A percentile compares a stretch with the other conserved stretches of the same genome.
These are phyloP conservation scores for Coemansia furcata DNA, from an alignment of 192 early-diverging fungal genomes.

Conservation along the genomic window DNA sequence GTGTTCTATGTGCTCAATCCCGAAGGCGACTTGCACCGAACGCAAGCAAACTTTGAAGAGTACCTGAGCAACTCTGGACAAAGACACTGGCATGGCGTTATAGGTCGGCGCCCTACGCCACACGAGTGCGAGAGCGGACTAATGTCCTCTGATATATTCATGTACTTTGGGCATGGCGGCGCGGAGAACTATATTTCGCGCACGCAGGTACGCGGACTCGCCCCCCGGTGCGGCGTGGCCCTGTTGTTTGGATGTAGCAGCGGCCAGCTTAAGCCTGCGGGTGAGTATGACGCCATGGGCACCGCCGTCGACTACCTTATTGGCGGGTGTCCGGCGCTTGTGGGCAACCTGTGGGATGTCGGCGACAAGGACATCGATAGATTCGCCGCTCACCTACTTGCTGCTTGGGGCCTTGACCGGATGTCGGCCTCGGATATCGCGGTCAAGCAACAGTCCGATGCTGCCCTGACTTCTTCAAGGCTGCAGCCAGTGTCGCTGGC, in stretches of 20 bases:
- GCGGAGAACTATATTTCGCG: slow-evolving; percentile 80
- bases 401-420: slow-evolving; percentile 65
- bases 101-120: slow-evolving; percentile 66
- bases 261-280: slow-evolving; percentile 66
- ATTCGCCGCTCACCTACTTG: slow-evolving; percentile 71
- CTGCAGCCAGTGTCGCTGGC: slow-evolving; percentile 57
- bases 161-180: slow-evolving; percentile 96
- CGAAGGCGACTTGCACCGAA: slow-evolving; percentile 76
- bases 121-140: slow-evolving; percentile 63
- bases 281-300: slow-evolving; percentile 90
- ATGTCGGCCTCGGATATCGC: slow-evolving; percentile 10
- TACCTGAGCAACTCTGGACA: slow-evolving; percentile 9
- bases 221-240: slow-evolving; percentile 65
- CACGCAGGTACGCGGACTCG: slow-evolving; percentile 60
- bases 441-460: slow-evolving; percentile 8
- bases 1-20: slow-evolving; percentile 92
- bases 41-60: slow-evolving; percentile 74
- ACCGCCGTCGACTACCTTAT: slow-evolving; percentile 81
- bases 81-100: slow-evolving; percentile 67
- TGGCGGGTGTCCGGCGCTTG: slow-evolving; percentile 79
- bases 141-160: slow-evolving; percentile 56
- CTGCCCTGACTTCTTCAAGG: no score
- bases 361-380: slow-evolving; percentile 95
- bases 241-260: slow-evolving; percentile 95
- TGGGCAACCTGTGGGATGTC: slow-evolving; percentile 98